Base-by-base conservation (phyloP, 164 flowering plant genomes). In the Stephania japonica region DNA sequence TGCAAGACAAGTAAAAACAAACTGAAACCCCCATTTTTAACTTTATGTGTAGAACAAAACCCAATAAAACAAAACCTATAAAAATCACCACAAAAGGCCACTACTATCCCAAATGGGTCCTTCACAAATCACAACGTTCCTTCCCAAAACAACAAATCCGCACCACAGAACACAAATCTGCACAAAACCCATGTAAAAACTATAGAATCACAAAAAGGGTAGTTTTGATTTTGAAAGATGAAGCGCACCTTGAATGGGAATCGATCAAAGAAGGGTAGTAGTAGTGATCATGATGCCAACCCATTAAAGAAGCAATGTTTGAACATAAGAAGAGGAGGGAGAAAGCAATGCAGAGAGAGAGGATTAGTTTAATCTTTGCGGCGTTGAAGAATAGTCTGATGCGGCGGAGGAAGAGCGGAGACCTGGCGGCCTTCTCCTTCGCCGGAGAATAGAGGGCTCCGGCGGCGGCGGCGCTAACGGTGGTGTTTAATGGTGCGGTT, bases 361-460 rank as follows among this genome's bases (percentile, higher is more conserved):
- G 72, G 21, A 84, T 26, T 7, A 81, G 68, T 72, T 75, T 84
- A 16, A 74, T 56, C 76, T 79, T 82, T n/a, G 75, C 67, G 6
- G 73, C 63, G 42, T 70, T 73, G 38, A 77, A n/a, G 16, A 77
- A 12, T 64, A 44, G 67, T 53, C 83, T 75, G 27, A 72, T 66
- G 43, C 88, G 80, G 42, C 85, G 83, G 59, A 80, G 44, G 25
- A 78, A 70, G 13, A 75, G 75, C 4, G 76, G 75, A 59, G 79
- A 70, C 44, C 49, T 78, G 5, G 85, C 79, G 1, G 87, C 86
- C 79, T 87, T 87, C 77, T 85, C 85, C 78, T 84, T 87, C 32
- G 87, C 85, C 71, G 87, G 89, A 21, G 87, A 86, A 72, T 83
- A 81, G 32, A 79, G 26, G 8, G 53, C 53, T 47, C 75, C 81